phyloP scores from a whole-genome alignment of 371 early-diverging fungal species.

The Mortierella sp. region DNA sequence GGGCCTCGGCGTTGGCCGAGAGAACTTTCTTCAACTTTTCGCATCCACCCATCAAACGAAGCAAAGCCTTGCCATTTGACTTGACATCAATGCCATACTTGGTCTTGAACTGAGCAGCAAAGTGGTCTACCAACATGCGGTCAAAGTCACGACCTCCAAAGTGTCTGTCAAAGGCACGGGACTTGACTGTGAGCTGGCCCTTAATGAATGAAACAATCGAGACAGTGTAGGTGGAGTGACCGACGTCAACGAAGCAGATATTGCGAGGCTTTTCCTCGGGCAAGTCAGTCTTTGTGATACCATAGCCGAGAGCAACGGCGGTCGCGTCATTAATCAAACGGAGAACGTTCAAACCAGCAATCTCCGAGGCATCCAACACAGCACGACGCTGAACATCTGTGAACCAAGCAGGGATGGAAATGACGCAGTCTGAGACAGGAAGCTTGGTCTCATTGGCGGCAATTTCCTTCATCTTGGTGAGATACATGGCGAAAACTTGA shows the following conservation, averaged over 20 bases:
- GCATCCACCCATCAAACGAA: constrained; percentile 91
- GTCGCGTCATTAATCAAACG: constrained; percentile 95
- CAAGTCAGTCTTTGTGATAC: constrained; percentile 97
- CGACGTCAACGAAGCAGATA: constrained; percentile 95
- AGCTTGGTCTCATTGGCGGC: constrained; percentile 86
- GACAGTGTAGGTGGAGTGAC: constrained; percentile 93
- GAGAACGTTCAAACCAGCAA: constrained; percentile 94
- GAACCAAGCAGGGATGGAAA: constrained; percentile 96
- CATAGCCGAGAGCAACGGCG: constrained; percentile 95
- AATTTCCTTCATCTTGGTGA: constrained; percentile 92
- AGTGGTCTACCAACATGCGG: constrained; percentile 87
- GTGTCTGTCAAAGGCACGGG: constrained; percentile 90
- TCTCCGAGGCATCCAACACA: constrained; percentile 88
- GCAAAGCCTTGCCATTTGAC: constrained; percentile 90
- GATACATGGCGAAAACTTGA: constrained; percentile 95
- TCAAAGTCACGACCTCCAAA: constrained; percentile 98
- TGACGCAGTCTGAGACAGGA: constrained; percentile 93
- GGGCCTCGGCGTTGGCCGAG: constrained; percentile 92
- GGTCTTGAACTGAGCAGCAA: constrained; percentile 87
- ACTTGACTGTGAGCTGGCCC: constrained; percentile 94
- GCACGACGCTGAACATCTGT: constrained; percentile 94
- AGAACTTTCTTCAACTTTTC: constrained; percentile 98
- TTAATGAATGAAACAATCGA: constrained; percentile 93
- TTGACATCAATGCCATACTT: constrained; percentile 96
- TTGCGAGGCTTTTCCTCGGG: constrained; percentile 95